Evolutionary conservation across 1,284 basidiomycete genomes (phyloP), one percentile per base, ranked within the genome.

Genomic region (Cutaneotrichosporon arboriforme): DNA sequence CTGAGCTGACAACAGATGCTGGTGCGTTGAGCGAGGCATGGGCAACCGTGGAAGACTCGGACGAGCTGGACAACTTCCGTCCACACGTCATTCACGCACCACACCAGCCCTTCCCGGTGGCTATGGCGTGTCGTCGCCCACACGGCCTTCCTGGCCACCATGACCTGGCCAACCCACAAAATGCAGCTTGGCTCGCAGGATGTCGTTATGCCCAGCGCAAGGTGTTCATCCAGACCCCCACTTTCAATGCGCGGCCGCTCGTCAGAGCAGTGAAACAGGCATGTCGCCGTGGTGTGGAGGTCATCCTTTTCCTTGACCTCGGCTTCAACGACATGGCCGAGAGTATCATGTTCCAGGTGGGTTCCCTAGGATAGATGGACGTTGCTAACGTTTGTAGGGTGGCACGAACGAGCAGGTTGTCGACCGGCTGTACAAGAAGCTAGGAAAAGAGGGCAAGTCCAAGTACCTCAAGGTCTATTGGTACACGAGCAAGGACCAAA

Each of bases 351-450:
- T 49, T 49, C 47, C 47, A 49, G 46, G 46, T 48, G 18, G 18
- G 37, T 41, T 41, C 2, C 8, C 2, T 17, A 33, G 8, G n/a
- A 4, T 20, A 2, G 4, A 1, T 12, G 20, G 15, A 4, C 17
- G 15, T 7, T 7, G 33, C 46, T 47, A 68, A 68, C 9, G 0
- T 83, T n/a, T 83, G 68, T 87, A 89, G 69, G 87, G 87, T 15
- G 87, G 87, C 0, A 88, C 84, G 17, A 89, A 89, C 68, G 85
- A 87, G 65, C 80, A 85, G 69, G 85, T 89, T 14, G 83, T 83
- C 21, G 79, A 82, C 53, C 76, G 77, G 33, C 80, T 89, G 76
- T 88, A 83, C 73, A 78, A 77, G 42, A 75, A 75, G 47, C 76
- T 87, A 15, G 63, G 63, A 20, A 72, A 76, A 20, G 77, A 77